These are phyloP conservation scores for Metarhizium guizhouense DNA, from an alignment of 2,329 filamentous ascomycete species.

Conservation along the genomic window DNA sequence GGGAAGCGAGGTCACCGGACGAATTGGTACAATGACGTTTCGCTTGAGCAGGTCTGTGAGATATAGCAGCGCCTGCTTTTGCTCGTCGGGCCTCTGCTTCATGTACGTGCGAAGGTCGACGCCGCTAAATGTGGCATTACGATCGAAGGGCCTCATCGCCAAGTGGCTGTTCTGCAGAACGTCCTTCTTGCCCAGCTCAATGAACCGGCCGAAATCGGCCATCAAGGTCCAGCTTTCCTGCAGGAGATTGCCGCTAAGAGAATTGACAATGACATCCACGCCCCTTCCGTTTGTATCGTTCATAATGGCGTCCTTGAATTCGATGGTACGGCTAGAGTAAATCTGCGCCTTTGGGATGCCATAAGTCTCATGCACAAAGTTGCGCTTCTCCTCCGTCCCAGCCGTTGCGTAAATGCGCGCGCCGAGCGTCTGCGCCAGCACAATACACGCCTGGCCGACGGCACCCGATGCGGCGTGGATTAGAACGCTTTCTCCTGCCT, in stretches of 20 bases:
- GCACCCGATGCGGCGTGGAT: neutral
- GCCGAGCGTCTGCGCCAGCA: neutral
- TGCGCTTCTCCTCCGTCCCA: neutral
- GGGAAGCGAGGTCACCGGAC: conserved; percentile 11
- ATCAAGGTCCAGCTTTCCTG: conserved; percentile 34
- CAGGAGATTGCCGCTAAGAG: conserved; percentile 30
- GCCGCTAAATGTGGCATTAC: conserved; percentile 35
- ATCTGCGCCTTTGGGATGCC: neutral
- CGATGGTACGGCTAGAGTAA: conserved; percentile 10
- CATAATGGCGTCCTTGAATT: conserved; percentile 12
- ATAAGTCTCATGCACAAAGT: neutral
- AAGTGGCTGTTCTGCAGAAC: conserved; percentile 29
- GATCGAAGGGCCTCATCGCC: conserved; percentile 36
- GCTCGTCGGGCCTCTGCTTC: conserved; percentile 27
- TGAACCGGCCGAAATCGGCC: conserved; percentile 33
- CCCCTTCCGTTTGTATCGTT: conserved; percentile 36
- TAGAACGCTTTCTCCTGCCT: conserved; percentile 14
- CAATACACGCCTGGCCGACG: neutral
- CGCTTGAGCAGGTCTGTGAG: conserved; percentile 26
- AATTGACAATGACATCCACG: conserved; percentile 60
- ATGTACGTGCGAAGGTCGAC: conserved; percentile 35
- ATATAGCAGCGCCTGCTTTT: conserved; percentile 26
- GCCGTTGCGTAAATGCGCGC: neutral
- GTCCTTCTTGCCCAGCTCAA: conserved; percentile 33
- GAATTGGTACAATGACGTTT: conserved; percentile 16